Evolutionary conservation across 495 filamentous ascomycete genomes (phyloP), one percentile per base, ranked within the genome.

Genomic region (Cladorrhinum samala): DNA sequence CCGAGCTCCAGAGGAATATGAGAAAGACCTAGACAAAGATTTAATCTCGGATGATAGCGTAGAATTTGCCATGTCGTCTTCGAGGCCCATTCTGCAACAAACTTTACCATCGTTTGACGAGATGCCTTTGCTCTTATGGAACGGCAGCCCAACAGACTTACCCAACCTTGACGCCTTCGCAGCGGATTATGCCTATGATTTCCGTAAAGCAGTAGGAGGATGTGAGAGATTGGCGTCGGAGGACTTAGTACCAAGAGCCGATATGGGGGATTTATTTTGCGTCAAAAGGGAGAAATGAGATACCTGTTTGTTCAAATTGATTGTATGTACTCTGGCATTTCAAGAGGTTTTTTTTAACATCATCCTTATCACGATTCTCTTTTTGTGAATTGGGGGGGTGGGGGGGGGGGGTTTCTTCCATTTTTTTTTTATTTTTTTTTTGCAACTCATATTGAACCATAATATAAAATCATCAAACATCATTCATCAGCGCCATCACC

Each of bases 1-100:
- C 56, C 76, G 80, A 20, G 55, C 74, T 0, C 87, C 88, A 0
- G 88, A 93, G 65, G 89, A 93, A 62, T 86, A 77, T 39, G 64
- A 68, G 39, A 52, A 52, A 9, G 69, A 69, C 21, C 50, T 66
- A 1, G 54, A 55, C n/a, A 40, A 19, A 13, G 57, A 53, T 18
- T 18, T 41, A 17, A 41, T 41, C 7, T 6, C 13, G 39, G 39
- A 41, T 17, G 23, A 3, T 33, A 16, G n/a, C 3, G 20, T 5
- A 3, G 45, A 23, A 9, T n/a, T 21, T 1, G 72, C 72, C 51
- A 54, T 57, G 24, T 58, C 72, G 4, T 50, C 66, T 0, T 38
- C 60, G 1, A 57, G 64, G 0, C 56, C 61, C n/a, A 50, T 75
- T 11, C 62, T 75, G 0, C 70, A 74, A 3, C 71, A 76, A 11